A percentile compares a stretch with the other conserved stretches of the same genome.
Conservation (phyloP, 495 filamentous ascomycete species). For the Viridothelium virens region DNA sequence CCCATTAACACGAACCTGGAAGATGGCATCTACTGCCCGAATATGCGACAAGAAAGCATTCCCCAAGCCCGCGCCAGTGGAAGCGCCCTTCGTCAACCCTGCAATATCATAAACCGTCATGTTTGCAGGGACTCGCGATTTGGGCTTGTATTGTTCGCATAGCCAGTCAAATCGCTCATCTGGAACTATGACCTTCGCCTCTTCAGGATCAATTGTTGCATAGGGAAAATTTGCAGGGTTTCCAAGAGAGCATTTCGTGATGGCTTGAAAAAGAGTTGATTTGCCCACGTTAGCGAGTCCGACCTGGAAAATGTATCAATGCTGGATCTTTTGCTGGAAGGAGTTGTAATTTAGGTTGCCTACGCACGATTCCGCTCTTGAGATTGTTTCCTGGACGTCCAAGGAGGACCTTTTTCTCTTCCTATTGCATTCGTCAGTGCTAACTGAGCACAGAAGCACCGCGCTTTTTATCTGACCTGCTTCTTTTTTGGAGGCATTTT, state of each 20-base stretch:
- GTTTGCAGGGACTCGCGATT: slow-evolving; percentile 91
- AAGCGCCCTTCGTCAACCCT: slow-evolving; percentile 91
- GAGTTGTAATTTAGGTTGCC: slow-evolving; percentile 35
- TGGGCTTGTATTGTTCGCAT: slow-evolving; percentile 91
- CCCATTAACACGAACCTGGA: slow-evolving; percentile 47
- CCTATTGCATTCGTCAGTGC: slow-evolving; percentile 47
- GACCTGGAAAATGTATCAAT: slow-evolving; percentile 53
- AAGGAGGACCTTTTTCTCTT: slow-evolving; percentile 73
- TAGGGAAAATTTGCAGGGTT: slow-evolving; percentile 99
- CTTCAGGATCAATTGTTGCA: slow-evolving; percentile 97
- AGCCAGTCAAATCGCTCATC: slow-evolving; percentile 96
- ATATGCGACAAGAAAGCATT: slow-evolving; percentile 99
- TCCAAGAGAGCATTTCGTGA: slow-evolving; percentile 94
- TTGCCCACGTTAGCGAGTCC: slow-evolving; percentile 99
- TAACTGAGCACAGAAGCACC: slow-evolving; percentile 10
- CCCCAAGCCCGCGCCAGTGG: slow-evolving; percentile 93
- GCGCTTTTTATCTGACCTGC: background rate
- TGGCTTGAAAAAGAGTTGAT: slow-evolving; percentile 98
- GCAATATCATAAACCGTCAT: slow-evolving; percentile 99
- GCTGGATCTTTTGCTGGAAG: slow-evolving; percentile 20
- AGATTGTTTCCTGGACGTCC: slow-evolving; percentile 96
- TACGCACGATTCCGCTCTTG: slow-evolving; percentile 98
- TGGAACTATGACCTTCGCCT: slow-evolving; percentile 94
- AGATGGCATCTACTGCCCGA: slow-evolving; percentile 98
- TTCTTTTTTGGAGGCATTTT: slow-evolving; percentile 11